Conservation (phyloP, 495 filamentous ascomycete genomes). For the Penicillium turbatum region DNA sequence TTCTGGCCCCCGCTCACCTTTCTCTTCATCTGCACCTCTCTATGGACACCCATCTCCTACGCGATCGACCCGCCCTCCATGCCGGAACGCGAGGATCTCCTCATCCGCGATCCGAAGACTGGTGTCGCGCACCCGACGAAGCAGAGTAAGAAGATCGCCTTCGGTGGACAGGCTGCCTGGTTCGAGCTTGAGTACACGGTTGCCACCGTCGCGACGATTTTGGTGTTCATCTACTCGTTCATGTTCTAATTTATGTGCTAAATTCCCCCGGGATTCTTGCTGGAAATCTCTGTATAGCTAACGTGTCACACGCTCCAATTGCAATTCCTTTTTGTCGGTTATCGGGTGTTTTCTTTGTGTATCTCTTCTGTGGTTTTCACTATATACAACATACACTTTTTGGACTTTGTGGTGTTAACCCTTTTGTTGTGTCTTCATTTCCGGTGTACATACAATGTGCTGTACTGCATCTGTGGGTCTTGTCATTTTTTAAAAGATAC, state of each 20-base stretch:
- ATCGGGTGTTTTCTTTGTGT: neutral
- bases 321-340: neutral
- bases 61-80: conserved; percentile 41
- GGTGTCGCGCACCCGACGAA: conserved; percentile 41
- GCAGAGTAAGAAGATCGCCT: conserved; percentile 41
- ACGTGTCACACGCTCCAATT: conserved; percentile 7
- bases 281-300: conserved; percentile 5
- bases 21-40: conserved; percentile 33
- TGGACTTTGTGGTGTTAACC: neutral
- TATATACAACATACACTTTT: neutral
- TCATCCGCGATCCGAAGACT: conserved; percentile 42
- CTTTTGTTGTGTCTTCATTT: neutral
- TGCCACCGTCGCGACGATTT: conserved; percentile 32
- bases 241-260: conserved; percentile 21
- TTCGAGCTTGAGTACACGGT: conserved; percentile 40
- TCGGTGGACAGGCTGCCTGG: conserved; percentile 38
- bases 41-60: conserved; percentile 41
- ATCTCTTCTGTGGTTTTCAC: no score
- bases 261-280: neutral
- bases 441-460: neutral
- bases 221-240: conserved; percentile 43
- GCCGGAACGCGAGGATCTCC: conserved; percentile 41
- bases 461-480: neutral
- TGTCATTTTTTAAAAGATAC: neutral
- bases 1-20: conserved; percentile 46